Base-by-base conservation (phyloP, 1,284 basidiomycete genomes). In the Microbotryum silenes-acaulis region DNA sequence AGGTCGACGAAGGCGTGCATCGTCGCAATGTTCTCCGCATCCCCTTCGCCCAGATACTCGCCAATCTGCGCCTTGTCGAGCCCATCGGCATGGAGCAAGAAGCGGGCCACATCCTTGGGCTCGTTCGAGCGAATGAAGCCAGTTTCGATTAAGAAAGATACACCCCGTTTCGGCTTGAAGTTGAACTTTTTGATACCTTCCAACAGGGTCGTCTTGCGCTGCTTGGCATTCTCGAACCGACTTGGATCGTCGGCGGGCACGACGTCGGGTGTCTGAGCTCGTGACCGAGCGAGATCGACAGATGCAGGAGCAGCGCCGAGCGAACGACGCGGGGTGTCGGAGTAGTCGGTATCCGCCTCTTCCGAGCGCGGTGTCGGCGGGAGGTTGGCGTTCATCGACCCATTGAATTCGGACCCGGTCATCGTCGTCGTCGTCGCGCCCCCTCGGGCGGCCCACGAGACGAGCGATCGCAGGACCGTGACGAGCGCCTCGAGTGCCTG, bases 121-220 rank as follows among this genome's bases (percentile, higher is more conserved):
- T 83, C 79, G 21, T 80, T 82, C 67, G 82, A 86, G 21, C 82
- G 78, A 66, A 99, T 92, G 74, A 97, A 94, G 6, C 91, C 93
- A 51, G 87, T 82, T 72, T 96, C 88, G 48, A 92, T 75, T 57
- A 98, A 81, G 74, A 90, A 97, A 77, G 89, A 82, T 55, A 99
- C 83, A 21, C 96, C 96, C 70, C 86, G 82, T 77, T 96, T 97
- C 14, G 96, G 93, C 77, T 97, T 98, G 79, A 88, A 93, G 77
- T 98, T 98, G 79, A 99, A 99, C 76, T 91, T 91, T 76, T 88
- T 91, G 75, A 99, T 89, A 33, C 94, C 97, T 74, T 98, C 96
- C 51, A 96, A 78, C 33, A 98, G 77, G 1, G 88, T 91, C 44
- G 90, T 98, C 80, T 99, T 99, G 78, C 91, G 89, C 77, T 92